Evolutionary conservation across 176 grass and related monocot genomes (phyloP).

Genomic region (Oryza nivara): DNA sequence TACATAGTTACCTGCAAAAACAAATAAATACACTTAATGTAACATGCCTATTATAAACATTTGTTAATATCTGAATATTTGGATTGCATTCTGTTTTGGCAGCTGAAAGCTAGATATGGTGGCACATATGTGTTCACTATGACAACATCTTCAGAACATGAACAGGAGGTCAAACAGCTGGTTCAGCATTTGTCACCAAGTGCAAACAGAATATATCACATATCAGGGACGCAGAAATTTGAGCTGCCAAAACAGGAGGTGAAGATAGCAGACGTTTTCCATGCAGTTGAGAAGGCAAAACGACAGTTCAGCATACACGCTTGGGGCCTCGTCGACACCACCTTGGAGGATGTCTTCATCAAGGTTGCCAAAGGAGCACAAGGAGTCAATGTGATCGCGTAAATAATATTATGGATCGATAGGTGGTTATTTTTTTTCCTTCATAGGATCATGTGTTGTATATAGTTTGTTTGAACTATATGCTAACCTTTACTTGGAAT

Average conservation of each 20-base stretch:
- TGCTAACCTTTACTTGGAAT: not conserved
- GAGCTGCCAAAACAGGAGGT: slow-evolving; percentile 62
- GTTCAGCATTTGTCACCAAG: slow-evolving; percentile 47
- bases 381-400: slow-evolving; percentile 17
- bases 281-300: slow-evolving; percentile 52
- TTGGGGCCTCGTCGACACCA: slow-evolving; percentile 63
- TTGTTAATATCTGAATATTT: not conserved
- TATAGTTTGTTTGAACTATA: not conserved
- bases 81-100: not conserved
- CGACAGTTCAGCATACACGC: slow-evolving; percentile 42
- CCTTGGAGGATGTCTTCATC: slow-evolving; percentile 67
- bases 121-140: slow-evolving; percentile 61
- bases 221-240: slow-evolving; percentile 69
- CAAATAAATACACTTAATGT: not conserved
- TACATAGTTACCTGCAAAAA: not conserved
- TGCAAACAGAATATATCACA: slow-evolving; percentile 60
- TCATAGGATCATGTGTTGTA: slow-evolving; percentile 16
- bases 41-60: not conserved
- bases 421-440: not conserved
- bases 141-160: slow-evolving; percentile 56
- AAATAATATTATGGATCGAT: not conserved
- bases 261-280: slow-evolving; percentile 56
- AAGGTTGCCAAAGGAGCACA: slow-evolving; percentile 59
- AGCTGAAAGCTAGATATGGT: slow-evolving; percentile 66
- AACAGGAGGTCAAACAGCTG: slow-evolving; percentile 47